These are phyloP conservation scores for Saxophila tyrrhenica DNA, from an alignment of 495 filamentous ascomycete genomes.

Conservation along the genomic window DNA sequence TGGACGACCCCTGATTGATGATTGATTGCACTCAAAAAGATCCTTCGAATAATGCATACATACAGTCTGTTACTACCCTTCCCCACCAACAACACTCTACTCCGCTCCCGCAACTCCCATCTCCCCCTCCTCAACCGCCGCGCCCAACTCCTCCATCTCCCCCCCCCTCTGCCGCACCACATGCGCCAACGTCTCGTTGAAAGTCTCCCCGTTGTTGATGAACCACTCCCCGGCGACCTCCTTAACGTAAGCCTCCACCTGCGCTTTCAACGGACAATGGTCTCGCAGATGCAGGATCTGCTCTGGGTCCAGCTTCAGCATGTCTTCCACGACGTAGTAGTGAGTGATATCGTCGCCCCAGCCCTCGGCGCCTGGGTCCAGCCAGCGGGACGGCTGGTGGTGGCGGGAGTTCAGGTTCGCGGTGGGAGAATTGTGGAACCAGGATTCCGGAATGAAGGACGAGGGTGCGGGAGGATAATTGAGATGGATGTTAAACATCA, in stretches of 20 bases:
- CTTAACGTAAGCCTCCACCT: conserved; percentile 42
- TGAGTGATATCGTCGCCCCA: conserved; percentile 55
- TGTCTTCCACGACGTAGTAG: conserved; percentile 54
- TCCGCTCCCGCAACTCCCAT: too few relatives aligned
- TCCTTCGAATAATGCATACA: too few relatives aligned
- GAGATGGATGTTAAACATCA: conserved; percentile 44
- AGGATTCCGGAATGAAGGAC: conserved; percentile 23
- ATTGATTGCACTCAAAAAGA: too few relatives aligned
- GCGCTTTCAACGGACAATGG: conserved; percentile 37
- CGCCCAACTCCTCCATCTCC: conserved; percentile 38
- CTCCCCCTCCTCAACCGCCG: conserved; percentile 22
- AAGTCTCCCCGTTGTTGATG: conserved; percentile 52
- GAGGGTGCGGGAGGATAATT: conserved; percentile 34
- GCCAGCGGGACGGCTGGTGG: conserved; percentile 22
- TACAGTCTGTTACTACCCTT: too few relatives aligned
- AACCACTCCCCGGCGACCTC: conserved; percentile 48
- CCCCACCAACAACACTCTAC: too few relatives aligned
- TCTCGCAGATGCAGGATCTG: conserved; percentile 47
- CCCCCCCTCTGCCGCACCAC: conserved; percentile 42
- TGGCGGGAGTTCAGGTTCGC: conserved; percentile 14
- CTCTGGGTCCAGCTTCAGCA: conserved; percentile 52
- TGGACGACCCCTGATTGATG: too few relatives aligned
- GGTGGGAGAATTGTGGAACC: conserved; percentile 18
- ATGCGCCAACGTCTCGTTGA: conserved; percentile 38
- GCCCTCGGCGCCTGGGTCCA: conserved; percentile 38